A percentile compares a stretch with the other conserved stretches of the same genome.
Evolutionary conservation across 169 alveolate genomes (phyloP).

Genomic region (Perkinsus marinus): DNA sequence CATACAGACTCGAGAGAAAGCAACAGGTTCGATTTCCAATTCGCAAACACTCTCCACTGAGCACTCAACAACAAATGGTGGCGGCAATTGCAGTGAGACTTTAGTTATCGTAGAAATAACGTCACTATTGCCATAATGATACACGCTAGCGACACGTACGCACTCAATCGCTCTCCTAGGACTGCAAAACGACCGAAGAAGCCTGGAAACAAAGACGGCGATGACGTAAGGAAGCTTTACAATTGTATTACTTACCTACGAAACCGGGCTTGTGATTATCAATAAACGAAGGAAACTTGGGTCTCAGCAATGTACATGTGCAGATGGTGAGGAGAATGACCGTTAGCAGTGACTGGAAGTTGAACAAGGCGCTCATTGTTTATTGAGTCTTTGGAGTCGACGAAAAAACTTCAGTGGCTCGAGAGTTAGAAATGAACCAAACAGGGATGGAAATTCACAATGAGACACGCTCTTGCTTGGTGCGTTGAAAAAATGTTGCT

Average conservation of each 20-base stretch:
- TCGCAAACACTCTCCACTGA: too few relatives aligned
- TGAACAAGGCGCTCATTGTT: conserved; percentile 81
- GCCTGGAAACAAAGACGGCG: conserved; percentile 46
- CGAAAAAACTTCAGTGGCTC: not conserved
- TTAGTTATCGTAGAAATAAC: conserved; percentile 55
- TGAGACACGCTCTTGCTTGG: not conserved
- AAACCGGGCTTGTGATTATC: conserved; percentile 70
- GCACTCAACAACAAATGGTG: not conserved
- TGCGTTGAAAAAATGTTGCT: too few relatives aligned
- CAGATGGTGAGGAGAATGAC: conserved; percentile 75
- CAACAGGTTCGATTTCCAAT: too few relatives aligned
- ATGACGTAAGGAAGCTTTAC: not conserved
- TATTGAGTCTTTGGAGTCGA: not conserved
- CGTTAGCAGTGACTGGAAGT: conserved; percentile 74
- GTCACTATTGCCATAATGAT: conserved; percentile 67
- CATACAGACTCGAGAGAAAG: too few relatives aligned
- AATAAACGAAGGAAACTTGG: conserved; percentile 66
- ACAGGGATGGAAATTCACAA: not conserved
- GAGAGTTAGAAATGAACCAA: not conserved
- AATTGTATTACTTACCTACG: not conserved
- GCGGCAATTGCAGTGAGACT: not conserved
- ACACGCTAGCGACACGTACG: conserved; percentile 75
- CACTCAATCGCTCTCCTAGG: conserved; percentile 85
- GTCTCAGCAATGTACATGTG: conserved; percentile 78
- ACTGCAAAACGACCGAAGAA: conserved; percentile 83